Evolutionary conservation across 2,329 filamentous ascomycete genomes (phyloP).

Genomic region (Tetracladium maxilliforme): DNA sequence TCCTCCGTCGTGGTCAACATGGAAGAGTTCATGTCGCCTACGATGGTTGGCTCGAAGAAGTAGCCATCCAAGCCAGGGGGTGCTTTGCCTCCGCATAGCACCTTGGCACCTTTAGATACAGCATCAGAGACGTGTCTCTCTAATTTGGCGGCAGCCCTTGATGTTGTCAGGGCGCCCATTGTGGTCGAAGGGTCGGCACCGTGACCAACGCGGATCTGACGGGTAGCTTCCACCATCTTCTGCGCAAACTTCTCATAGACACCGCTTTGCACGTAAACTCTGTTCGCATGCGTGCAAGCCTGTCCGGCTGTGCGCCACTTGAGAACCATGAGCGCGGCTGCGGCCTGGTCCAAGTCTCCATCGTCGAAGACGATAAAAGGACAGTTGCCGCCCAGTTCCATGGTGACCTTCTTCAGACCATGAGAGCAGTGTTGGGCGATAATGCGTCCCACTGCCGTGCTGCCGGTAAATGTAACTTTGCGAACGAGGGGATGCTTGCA

Average conservation of each 20-base stretch:
- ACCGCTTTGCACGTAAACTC: constrained; percentile 47
- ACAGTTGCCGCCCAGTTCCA: constrained; percentile 51
- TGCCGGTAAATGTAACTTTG: constrained; percentile 48
- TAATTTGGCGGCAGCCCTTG: constrained; percentile 39
- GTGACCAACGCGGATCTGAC: constrained; percentile 43
- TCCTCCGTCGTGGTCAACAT: constrained; percentile 46
- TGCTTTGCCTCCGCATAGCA: constrained; percentile 46
- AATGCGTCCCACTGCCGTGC: constrained; percentile 45
- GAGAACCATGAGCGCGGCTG: constrained; percentile 26
- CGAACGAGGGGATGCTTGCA: constrained; percentile 43
- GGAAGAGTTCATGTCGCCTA: constrained; percentile 39
- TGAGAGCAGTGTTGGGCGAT: constrained; percentile 43
- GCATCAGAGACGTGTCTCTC: constrained; percentile 49
- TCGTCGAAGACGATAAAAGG: constrained; percentile 52
- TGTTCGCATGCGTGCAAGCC: constrained; percentile 50
- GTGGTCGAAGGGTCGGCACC: constrained; percentile 39
- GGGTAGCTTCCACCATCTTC: constrained; percentile 34
- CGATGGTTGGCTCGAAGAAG: constrained; percentile 56
- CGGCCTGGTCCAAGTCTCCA: constrained; percentile 42
- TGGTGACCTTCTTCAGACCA: constrained; percentile 47
- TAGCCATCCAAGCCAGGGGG: constrained; percentile 36
- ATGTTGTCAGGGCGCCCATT: constrained; percentile 44
- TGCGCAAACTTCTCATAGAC: constrained; percentile 47
- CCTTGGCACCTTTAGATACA: constrained; percentile 41
- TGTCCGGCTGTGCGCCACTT: constrained; percentile 48